Percentiles rank a stretch among this genome's conserved stretches.
phyloP scores from a whole-genome alignment of 768 basidiomycete genomes.

The Mycena rosella region DNA sequence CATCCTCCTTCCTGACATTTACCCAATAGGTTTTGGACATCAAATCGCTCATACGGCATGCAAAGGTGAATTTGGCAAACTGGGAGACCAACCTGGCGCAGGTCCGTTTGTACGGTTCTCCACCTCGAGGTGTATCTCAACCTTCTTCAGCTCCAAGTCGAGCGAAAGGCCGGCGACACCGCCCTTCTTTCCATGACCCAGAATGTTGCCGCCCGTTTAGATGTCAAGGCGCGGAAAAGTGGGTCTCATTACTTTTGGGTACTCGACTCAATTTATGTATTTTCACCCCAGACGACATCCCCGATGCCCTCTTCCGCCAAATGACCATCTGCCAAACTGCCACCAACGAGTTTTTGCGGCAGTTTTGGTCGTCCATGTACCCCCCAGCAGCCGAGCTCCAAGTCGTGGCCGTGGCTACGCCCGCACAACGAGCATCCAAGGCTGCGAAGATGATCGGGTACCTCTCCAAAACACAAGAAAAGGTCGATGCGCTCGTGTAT shows the following conservation, averaged over 20 bases:
- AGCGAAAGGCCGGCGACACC: slow-evolving; percentile 74
- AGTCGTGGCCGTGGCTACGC: slow-evolving; percentile 62
- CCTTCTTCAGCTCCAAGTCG: slow-evolving; percentile 69
- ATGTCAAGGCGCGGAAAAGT: slow-evolving; percentile 78
- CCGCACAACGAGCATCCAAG: slow-evolving; percentile 80
- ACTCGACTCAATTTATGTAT: background rate
- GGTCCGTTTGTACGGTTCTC: slow-evolving; percentile 48
- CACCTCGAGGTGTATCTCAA: background rate
- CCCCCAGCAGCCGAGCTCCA: slow-evolving; percentile 75
- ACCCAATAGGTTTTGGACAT: slow-evolving; percentile 60
- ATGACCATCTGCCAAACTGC: slow-evolving; percentile 93
- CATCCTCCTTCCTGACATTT: slow-evolving; percentile 3
- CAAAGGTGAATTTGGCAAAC: slow-evolving; percentile 59
- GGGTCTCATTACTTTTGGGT: slow-evolving; percentile 36
- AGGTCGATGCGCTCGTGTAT: slow-evolving; percentile 82
- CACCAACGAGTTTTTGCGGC: slow-evolving; percentile 95
- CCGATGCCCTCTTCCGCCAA: slow-evolving; percentile 81
- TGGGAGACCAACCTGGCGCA: slow-evolving; percentile 73
- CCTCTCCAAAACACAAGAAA: slow-evolving; percentile 82
- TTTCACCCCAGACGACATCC: slow-evolving; percentile 74
- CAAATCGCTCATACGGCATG: slow-evolving; percentile 59
- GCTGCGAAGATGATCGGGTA: slow-evolving; percentile 91
- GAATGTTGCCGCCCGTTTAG: slow-evolving; percentile 79
- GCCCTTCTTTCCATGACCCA: slow-evolving; percentile 83
- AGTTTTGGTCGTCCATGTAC: slow-evolving; percentile 93